Base-by-base conservation (phyloP, 495 filamentous ascomycete species). In the Lasiosphaeris hirsuta region DNA sequence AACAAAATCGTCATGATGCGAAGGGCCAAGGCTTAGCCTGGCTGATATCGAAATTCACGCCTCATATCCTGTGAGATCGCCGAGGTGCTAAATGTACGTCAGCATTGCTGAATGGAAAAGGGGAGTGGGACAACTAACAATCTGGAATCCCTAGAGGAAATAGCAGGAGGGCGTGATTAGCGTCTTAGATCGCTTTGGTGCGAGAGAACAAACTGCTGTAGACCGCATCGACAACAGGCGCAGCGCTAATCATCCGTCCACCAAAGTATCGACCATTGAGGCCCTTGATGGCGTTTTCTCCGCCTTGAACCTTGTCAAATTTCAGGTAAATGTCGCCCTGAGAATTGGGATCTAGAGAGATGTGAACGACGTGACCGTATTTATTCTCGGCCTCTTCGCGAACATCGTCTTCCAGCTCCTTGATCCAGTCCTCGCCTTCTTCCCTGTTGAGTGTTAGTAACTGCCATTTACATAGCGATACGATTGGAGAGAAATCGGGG, bases 341-440 rank as follows among this genome's bases (percentile, higher is more conserved):
- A 51, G 89, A 90, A 72, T 94, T 96, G 60, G 90, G 83, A 82
- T 97, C 93, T 78, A 97, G 78, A 68, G 90, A 81, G 76, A 97
- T 96, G 84, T 99, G 95, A 77, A 97, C 91, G 69, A 99, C 92
- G 69, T 92, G 89, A 69, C 95, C 95, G 80, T 97, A 99, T 79
- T 94, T 96, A 60, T 86, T 81, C 75, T 95, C 90, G 71, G 94
- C 96, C 79, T 99, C 95, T 64, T 81, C 78, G 72, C 89, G 86
- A 65, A 99, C 90, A 65, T 99, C 95, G 68, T 93, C 89, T 78
- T 96, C 92, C 59, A 97, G 73, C 63, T 96, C 91, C 71, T 96
- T 96, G 66, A 89, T 80, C 94, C 95, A 99, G 57, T 72, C 75
- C 52, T 93, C 89, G 64, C 90, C 90, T 70, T 87, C 84, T 79